Conservation (phyloP, 768 basidiomycete genomes). For the Saitozyma podzolica region DNA sequence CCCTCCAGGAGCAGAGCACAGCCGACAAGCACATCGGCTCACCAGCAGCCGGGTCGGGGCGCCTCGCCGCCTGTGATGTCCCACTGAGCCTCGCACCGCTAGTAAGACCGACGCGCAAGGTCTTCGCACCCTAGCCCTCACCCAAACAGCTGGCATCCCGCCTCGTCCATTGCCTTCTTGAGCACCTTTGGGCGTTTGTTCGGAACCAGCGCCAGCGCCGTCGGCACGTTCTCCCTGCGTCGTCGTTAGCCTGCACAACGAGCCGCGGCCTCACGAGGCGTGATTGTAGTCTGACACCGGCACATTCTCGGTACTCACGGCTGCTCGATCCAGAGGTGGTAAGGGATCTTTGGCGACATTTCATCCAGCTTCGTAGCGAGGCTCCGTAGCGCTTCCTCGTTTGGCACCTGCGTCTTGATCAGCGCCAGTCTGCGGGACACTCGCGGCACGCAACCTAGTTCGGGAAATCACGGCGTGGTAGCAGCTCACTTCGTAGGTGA, state of each 20-base stretch:
- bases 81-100: no score
- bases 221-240: slow-evolving; percentile 47
- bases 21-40: no score
- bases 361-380: slow-evolving; percentile 28
- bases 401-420: slow-evolving; percentile 19
- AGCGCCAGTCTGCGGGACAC: slow-evolving; percentile 1
- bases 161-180: slow-evolving; percentile 44
- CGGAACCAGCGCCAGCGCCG: slow-evolving; percentile 51
- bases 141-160: slow-evolving; percentile 30
- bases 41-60: no score
- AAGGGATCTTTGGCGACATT: slow-evolving; percentile 29
- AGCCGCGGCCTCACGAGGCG: neutral
- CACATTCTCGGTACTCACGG: slow-evolving; percentile 35
- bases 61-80: no score
- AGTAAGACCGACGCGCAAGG: no score
- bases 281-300: neutral
- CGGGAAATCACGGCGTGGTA: neutral
- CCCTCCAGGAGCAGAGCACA: no score
- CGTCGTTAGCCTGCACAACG: neutral
- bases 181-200: slow-evolving; percentile 48
- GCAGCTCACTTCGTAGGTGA: slow-evolving; percentile 16
- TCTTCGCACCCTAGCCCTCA: slow-evolving; percentile 3
- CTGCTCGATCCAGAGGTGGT: slow-evolving; percentile 52
- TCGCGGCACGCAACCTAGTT: slow-evolving; percentile 10
- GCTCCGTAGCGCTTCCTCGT: slow-evolving; percentile 19